Evolutionary conservation across 441 rosid species (phyloP).

Genomic region (Corymbia citriodora): DNA sequence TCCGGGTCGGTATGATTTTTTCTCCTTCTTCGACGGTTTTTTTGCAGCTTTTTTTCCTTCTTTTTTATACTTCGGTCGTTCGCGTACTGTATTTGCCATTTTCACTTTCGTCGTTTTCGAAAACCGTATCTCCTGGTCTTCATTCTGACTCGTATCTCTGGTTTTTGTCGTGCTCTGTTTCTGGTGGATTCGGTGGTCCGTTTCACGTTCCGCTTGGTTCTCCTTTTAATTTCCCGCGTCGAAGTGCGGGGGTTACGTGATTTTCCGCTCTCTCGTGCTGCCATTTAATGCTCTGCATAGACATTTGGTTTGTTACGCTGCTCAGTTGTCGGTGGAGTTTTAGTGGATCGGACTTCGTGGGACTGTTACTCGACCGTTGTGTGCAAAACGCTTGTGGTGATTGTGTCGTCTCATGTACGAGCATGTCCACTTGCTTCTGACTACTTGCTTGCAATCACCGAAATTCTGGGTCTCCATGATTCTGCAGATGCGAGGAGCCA

Average conservation of each 20-base stretch:
- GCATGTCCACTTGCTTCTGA: background rate
- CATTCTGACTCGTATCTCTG: background rate
- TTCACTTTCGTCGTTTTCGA: background rate
- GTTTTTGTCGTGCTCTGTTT: background rate
- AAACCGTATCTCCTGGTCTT: too few relatives aligned
- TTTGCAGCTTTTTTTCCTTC: background rate
- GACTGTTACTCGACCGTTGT: background rate
- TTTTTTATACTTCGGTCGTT: background rate
- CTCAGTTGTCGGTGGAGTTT: background rate
- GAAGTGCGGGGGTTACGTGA: background rate
- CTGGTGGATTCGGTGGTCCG: background rate
- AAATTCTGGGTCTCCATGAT: background rate
- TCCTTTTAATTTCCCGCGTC: background rate
- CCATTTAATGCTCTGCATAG: too few relatives aligned
- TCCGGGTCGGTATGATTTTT: background rate
- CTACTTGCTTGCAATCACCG: background rate
- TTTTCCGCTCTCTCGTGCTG: background rate
- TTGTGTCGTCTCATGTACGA: background rate
- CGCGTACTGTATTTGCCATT: background rate
- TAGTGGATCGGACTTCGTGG: background rate
- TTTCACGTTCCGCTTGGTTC: background rate
- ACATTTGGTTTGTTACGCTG: background rate
- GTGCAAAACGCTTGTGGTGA: background rate
- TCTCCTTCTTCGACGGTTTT: background rate
- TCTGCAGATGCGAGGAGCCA: background rate